A percentile compares a stretch with the other conserved stretches of the same genome.
phyloP scores from a whole-genome alignment of 352 stramenopile species.

The Globisporangium iwayamae region DNA sequence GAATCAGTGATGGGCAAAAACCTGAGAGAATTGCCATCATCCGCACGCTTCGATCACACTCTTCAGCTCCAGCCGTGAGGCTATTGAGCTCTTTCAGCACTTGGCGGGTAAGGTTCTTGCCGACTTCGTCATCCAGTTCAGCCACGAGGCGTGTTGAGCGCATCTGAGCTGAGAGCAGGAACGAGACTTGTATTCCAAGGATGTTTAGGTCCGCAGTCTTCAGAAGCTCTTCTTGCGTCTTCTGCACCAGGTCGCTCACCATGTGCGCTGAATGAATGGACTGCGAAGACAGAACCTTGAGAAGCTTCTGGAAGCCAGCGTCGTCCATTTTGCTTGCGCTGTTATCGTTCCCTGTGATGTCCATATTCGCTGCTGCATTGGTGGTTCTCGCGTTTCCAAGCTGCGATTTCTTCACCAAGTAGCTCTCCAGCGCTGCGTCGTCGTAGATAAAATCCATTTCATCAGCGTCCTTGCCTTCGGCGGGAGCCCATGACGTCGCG shows the following conservation, averaged over 20 bases:
- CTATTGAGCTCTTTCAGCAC: slow-evolving; percentile 30
- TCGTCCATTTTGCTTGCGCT: too few relatives aligned
- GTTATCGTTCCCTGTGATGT: background rate
- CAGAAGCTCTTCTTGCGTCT: slow-evolving; percentile 22
- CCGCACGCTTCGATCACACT: slow-evolving; percentile 11
- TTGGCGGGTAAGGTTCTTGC: slow-evolving; percentile 18
- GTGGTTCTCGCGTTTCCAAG: too few relatives aligned
- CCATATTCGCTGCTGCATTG: background rate
- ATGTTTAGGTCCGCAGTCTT: slow-evolving; percentile 8
- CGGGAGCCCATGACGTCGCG: background rate
- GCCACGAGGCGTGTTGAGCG: slow-evolving; percentile 12
- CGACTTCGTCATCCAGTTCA: slow-evolving; percentile 6
- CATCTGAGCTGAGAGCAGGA: slow-evolving; percentile 30
- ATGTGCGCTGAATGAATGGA: background rate
- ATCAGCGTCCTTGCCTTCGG: background rate
- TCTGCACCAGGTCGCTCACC: slow-evolving; percentile 17
- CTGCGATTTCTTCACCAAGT: background rate
- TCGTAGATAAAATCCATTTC: background rate
- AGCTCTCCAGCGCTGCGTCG: slow-evolving; percentile 11
- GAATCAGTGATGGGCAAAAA: slow-evolving; percentile 26
- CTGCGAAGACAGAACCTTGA: background rate
- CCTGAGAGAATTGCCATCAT: slow-evolving; percentile 23
- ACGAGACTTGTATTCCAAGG: slow-evolving; percentile 28
- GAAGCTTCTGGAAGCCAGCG: slow-evolving; percentile 2
- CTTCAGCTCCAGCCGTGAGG: slow-evolving; percentile 22